These are phyloP conservation scores for Paramecium sonneborni DNA, from an alignment of 73 alveolate genomes.

Conservation along the genomic window DNA sequence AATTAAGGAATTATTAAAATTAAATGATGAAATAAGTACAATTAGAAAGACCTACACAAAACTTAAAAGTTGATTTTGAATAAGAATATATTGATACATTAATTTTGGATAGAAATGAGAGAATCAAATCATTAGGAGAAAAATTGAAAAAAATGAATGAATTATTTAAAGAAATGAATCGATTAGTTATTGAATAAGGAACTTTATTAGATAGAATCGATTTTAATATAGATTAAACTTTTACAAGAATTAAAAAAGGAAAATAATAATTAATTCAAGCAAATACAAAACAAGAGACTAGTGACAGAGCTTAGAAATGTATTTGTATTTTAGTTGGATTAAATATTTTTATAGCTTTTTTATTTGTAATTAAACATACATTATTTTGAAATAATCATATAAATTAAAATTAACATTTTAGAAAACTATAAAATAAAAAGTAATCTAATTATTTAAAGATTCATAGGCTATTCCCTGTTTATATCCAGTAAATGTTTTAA, in stretches of 20 bases:
- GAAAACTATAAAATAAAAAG: too few relatives aligned
- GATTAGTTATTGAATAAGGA: slow-evolving; percentile 24
- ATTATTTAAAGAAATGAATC: slow-evolving; percentile 22
- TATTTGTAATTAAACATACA: slow-evolving; percentile 18
- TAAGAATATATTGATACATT: background rate
- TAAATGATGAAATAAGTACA: background rate
- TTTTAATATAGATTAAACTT: background rate
- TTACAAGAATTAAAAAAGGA: background rate
- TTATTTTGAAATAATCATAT: background rate
- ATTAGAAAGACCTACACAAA: background rate
- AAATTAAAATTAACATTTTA: too few relatives aligned
- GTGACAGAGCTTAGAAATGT: slow-evolving; percentile 34
- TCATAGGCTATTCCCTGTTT: too few relatives aligned
- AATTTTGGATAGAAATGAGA: slow-evolving; percentile 15
- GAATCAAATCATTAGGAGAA: background rate
- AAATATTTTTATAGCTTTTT: background rate
- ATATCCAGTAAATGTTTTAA: too few relatives aligned
- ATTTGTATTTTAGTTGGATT: slow-evolving; percentile 39
- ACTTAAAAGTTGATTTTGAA: background rate
- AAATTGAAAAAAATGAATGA: slow-evolving; percentile 30
- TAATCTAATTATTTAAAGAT: too few relatives aligned
- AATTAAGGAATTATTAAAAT: background rate
- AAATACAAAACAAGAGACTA: background rate
- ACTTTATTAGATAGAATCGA: slow-evolving; percentile 38
- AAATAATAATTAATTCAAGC: slow-evolving; percentile 12